These are phyloP conservation scores for Dalbergia cultrata DNA, from an alignment of 306 rosid genomes.

Conservation along the genomic window DNA sequence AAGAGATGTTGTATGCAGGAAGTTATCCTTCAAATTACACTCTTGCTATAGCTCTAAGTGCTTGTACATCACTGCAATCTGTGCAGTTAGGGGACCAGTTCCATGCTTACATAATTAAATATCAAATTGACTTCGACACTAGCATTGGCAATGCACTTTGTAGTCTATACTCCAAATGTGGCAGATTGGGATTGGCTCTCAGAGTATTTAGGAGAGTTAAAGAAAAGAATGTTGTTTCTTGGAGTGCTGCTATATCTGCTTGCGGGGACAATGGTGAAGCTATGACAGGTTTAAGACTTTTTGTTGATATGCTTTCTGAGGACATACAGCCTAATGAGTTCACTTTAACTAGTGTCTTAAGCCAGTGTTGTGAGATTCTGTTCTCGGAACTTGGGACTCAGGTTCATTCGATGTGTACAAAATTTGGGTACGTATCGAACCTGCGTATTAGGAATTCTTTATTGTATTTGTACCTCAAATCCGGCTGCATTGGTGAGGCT, in stretches of 20 bases:
- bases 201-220: conserved; percentile 67
- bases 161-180: conserved; percentile 80
- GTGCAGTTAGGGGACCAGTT: conserved; percentile 72
- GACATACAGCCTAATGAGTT: conserved; percentile 76
- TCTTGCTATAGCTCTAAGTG: conserved; percentile 72
- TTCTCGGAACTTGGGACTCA: conserved; percentile 70
- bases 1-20: conserved; percentile 74
- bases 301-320: conserved; percentile 70
- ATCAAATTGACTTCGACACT: conserved; percentile 66
- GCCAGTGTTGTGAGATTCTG: conserved; percentile 73
- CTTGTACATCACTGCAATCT: conserved; percentile 64
- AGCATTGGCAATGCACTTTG: conserved; percentile 87
- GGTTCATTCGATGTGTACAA: conserved; percentile 66
- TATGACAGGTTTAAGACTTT: conserved; percentile 61
- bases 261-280: conserved; percentile 76
- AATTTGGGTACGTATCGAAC: conserved; percentile 69
- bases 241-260: conserved; percentile 84
- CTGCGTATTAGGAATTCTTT: conserved; percentile 67
- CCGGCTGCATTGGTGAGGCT: conserved; percentile 76
- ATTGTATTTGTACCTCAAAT: conserved; percentile 78
- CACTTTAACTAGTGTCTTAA: conserved; percentile 72
- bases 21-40: conserved; percentile 75
- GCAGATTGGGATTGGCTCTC: conserved; percentile 60
- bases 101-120: conserved; percentile 78
- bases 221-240: conserved; percentile 81